Percentiles rank a stretch among this genome's conserved stretches.
Evolutionary conservation across 139 green algal species (phyloP).

Genomic region (Marvania coccoides): DNA sequence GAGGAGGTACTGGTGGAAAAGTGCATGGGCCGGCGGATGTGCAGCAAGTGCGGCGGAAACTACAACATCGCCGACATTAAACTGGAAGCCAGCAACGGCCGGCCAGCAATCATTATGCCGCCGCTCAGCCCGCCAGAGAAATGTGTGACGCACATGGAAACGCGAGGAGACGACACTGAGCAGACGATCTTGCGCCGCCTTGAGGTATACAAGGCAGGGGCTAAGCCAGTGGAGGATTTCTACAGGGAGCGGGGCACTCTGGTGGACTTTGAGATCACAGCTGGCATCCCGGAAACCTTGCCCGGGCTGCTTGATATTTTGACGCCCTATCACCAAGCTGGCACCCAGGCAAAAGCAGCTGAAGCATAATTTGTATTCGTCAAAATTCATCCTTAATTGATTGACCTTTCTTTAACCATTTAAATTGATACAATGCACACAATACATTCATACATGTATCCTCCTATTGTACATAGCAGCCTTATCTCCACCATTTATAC

Average conservation of each 20-base stretch:
- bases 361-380: background rate
- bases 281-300: conserved; percentile 77
- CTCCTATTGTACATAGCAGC: background rate
- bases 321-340: background rate
- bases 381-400: background rate
- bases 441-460: background rate
- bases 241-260: conserved; percentile 65
- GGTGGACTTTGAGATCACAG: conserved; percentile 88
- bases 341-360: background rate
- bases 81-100: conserved; percentile 42
- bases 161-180: conserved; percentile 79
- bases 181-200: conserved; percentile 72
- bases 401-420: background rate
- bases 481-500: no score
- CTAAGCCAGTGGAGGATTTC: conserved; percentile 78
- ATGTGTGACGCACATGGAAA: conserved; percentile 72
- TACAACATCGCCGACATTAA: conserved; percentile 97
- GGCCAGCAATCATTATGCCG: conserved; percentile 84
- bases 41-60: conserved; percentile 81
- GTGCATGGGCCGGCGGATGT: conserved; percentile 82
- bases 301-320: background rate
- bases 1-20: conserved; percentile 92
- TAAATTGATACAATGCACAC: background rate
- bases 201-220: conserved; percentile 68
- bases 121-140: conserved; percentile 67